Evolutionary conservation across 1,284 basidiomycete genomes (phyloP).

Genomic region (Dichomitus squalens): DNA sequence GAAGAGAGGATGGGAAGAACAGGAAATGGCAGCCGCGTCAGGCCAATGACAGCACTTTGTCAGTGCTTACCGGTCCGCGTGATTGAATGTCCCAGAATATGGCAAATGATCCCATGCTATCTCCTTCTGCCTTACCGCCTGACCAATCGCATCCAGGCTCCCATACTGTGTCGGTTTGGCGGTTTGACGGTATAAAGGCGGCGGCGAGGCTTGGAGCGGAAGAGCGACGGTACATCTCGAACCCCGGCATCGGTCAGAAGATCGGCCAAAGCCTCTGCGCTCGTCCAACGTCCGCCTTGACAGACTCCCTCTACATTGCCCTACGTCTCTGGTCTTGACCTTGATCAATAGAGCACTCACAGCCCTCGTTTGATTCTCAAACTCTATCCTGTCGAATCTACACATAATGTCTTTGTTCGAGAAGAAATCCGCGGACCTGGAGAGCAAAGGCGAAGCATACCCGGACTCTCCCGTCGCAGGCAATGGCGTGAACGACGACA

Average conservation of each 20-base stretch:
- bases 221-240: neutral
- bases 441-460: constrained; percentile 13
- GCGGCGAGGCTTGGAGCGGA: neutral
- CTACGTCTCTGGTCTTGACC: no score
- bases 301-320: no score
- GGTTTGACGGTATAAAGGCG: neutral
- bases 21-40: neutral
- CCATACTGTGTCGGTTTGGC: neutral
- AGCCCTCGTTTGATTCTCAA: no score
- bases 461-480: neutral
- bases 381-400: neutral
- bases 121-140: neutral
- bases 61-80: neutral
- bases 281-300: no score
- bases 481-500: constrained; percentile 16
- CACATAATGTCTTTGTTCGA: constrained; percentile 9
- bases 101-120: constrained; percentile 4
- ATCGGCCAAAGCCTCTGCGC: no score
- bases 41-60: neutral
- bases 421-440: constrained; percentile 9
- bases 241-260: neutral
- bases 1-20: neutral
- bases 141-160: constrained; percentile 1
- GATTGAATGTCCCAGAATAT: constrained; percentile 1
- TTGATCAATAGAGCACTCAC: no score